Conservation (phyloP, 352 stramenopile species). For the Ochromonadaceae sp. region DNA sequence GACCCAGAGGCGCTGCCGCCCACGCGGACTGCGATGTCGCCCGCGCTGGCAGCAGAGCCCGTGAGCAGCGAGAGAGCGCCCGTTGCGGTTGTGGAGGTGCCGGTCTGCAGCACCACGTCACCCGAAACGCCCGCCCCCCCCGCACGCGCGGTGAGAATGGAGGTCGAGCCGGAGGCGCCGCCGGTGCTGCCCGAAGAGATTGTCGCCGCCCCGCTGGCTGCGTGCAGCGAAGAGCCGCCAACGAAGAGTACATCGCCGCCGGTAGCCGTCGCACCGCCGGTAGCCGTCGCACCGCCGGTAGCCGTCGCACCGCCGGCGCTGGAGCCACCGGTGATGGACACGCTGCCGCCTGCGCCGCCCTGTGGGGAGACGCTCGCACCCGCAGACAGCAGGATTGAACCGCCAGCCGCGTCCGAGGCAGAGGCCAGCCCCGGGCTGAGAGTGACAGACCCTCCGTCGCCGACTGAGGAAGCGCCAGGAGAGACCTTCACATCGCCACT, state of each 20-base stretch:
- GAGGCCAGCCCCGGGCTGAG: background rate
- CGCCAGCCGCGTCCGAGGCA: background rate
- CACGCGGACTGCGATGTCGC: slow-evolving; percentile 15
- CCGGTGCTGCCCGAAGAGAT: background rate
- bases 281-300: no score
- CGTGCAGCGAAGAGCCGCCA: slow-evolving; percentile 13
- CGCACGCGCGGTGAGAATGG: slow-evolving; percentile 48
- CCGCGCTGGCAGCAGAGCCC: background rate
- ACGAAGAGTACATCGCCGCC: slow-evolving; percentile 15
- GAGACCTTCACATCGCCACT: slow-evolving; percentile 28
- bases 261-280: no score
- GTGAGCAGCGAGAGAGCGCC: slow-evolving; percentile 18
- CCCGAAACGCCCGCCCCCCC: slow-evolving; percentile 54
- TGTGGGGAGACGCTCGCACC: background rate
- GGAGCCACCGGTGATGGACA: background rate
- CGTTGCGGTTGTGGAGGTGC: slow-evolving; percentile 24
- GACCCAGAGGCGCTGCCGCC: slow-evolving; percentile 13
- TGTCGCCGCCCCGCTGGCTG: slow-evolving; percentile 4
- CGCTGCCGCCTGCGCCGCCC: background rate
- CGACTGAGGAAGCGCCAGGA: no score
- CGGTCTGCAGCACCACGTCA: slow-evolving; percentile 48
- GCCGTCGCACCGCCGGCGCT: background rate
- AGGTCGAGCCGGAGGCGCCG: slow-evolving; percentile 53
- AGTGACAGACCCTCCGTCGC: no score
- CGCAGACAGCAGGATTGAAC: background rate